phyloP scores from a whole-genome alignment of 306 rosid species.

The Astragalus glycyphyllos region DNA sequence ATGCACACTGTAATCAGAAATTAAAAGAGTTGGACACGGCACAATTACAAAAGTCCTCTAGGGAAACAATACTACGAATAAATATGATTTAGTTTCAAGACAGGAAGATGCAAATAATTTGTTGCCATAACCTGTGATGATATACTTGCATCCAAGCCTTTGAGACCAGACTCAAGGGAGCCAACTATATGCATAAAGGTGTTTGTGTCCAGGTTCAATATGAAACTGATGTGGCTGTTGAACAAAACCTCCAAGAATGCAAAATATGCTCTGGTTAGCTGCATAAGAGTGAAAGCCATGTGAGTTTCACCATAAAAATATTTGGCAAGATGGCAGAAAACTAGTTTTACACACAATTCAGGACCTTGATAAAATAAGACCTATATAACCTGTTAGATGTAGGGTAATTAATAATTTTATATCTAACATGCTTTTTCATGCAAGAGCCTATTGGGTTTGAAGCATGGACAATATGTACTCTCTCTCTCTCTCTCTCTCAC shows the following conservation, averaged over 20 bases:
- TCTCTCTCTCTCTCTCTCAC: no score
- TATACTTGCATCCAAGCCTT: conserved; percentile 91
- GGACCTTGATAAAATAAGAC: conserved; percentile 14
- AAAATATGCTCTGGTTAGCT: conserved; percentile 95
- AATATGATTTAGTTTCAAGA: conserved; percentile 30
- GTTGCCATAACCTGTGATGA: conserved; percentile 82
- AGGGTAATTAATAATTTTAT: conserved; percentile 3
- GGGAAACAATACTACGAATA: not conserved
- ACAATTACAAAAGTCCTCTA: conserved; percentile 12
- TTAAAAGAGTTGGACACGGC: conserved; percentile 35
- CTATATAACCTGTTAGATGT: conserved; percentile 8
- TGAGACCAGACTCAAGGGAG: conserved; percentile 98
- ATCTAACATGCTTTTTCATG: not conserved
- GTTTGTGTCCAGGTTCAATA: conserved; percentile 79
- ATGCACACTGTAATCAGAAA: conserved; percentile 83
- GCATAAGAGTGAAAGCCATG: conserved; percentile 49
- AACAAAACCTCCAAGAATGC: conserved; percentile 94
- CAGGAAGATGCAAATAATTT: conserved; percentile 28
- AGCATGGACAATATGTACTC: not conserved
- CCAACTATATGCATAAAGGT: conserved; percentile 92
- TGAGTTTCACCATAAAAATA: conserved; percentile 32
- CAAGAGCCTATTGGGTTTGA: not conserved
- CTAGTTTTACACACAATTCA: conserved; percentile 21
- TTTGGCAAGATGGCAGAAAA: conserved; percentile 19
- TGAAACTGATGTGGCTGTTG: conserved; percentile 80